Evolutionary conservation across 352 stramenopile genomes (phyloP).

Genomic region (Phytopythium sindhum): DNA sequence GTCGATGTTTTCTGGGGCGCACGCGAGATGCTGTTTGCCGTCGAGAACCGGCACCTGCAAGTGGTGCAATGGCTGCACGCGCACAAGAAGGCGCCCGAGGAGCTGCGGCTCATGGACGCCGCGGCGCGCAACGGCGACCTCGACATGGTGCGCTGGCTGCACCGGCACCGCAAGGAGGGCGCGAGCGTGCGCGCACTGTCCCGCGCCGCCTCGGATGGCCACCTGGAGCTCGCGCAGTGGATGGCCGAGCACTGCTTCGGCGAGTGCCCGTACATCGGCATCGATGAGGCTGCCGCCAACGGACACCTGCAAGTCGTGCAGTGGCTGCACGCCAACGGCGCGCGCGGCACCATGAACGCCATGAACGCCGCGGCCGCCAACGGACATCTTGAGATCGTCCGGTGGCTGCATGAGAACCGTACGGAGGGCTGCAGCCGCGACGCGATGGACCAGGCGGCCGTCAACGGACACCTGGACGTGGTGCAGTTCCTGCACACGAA

Average conservation of each 20-base stretch:
- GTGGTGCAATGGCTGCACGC: slow-evolving; percentile 16
- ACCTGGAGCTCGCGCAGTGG: slow-evolving; percentile 19
- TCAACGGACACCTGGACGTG: slow-evolving; percentile 16
- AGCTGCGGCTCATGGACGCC: slow-evolving; percentile 22
- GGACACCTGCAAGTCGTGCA: slow-evolving; percentile 17
- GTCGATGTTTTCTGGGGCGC: slow-evolving; percentile 2
- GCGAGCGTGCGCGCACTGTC: slow-evolving; percentile 14
- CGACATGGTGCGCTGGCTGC: slow-evolving; percentile 26
- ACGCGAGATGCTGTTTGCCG: slow-evolving; percentile 1
- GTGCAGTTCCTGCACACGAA: slow-evolving; percentile 16
- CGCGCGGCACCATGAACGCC: slow-evolving; percentile 6
- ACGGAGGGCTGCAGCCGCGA: background rate
- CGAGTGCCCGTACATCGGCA: slow-evolving; percentile 19
- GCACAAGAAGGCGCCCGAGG: slow-evolving; percentile 18
- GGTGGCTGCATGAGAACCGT: slow-evolving; percentile 9
- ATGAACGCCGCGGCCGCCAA: slow-evolving; percentile 7
- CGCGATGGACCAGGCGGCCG: slow-evolving; percentile 14
- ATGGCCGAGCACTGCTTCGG: slow-evolving; percentile 24
- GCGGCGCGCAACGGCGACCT: slow-evolving; percentile 20
- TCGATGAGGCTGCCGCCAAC: slow-evolving; percentile 18
- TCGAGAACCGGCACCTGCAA: background rate
- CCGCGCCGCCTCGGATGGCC: slow-evolving; percentile 19
- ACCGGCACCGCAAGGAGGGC: slow-evolving; percentile 13
- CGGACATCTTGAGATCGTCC: slow-evolving; percentile 5
- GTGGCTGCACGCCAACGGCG: slow-evolving; percentile 14